Base-by-base conservation (phyloP, 768 basidiomycete species). In the Lactifluus rugatus region DNA sequence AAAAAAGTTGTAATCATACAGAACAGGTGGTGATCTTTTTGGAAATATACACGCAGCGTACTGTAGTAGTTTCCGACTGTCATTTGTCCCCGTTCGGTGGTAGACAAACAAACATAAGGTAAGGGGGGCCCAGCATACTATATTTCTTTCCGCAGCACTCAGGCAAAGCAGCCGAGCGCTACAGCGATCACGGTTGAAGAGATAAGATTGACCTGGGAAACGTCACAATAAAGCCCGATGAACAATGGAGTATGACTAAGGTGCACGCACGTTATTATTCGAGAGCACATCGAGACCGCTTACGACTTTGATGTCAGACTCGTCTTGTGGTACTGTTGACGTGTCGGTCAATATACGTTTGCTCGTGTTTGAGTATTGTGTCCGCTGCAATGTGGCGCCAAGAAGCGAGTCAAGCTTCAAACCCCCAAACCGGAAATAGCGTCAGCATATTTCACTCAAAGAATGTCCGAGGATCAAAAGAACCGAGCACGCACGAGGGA, bases 351-450 rank as follows among this genome's bases (percentile, higher is more conserved):
- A 73, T 49, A 96, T 76, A 45, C 78, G 72, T 64, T 82, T 82
- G 62, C 76, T 78, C 21, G 74, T 72, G 46, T 72, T 72, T 5
- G 85, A 85, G 71, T 84, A 95, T 26, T 83, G 78, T 4, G 91
- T 92, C 54, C 78, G 74, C 65, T 97, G 94, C 0, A 95, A 68
- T 5, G 89, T 92, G 5, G 93, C 92, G 2, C 94, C 94, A 17
- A 96, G 75, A 13, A 96, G 44, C 0, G 89, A 93, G 68, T 97
- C 94, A 50, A 92, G 70, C 88, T 89, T 31, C 3, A 68, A 4
- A 19, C 7, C 19, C 32, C 36, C 28, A 48, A 41, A 19, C 19
- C n/a, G 2, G 19, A 11, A 17, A 23, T 2, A 28, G 5, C 1
- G 39, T 58, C 37, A 49, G 37, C 59, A 42, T 21, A 34, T 26